Percentiles rank a stretch among this genome's conserved stretches.
phyloP scores from a whole-genome alignment of 305 asterid genomes.

The Fraxinus velutina region DNA sequence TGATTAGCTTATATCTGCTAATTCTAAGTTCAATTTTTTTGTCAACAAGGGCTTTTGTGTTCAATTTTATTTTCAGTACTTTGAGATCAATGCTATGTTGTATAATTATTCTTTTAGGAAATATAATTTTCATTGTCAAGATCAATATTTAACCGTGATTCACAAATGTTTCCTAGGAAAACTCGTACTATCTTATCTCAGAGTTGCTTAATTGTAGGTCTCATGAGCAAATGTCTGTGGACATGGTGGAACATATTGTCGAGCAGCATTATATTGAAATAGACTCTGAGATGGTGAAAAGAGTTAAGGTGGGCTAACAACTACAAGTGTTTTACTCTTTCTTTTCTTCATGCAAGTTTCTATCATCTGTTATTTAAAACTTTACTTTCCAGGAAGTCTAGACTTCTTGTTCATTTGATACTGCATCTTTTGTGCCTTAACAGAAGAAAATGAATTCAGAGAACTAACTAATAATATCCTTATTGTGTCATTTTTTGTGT shows the following conservation, averaged over 20 bases:
- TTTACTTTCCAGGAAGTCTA: background rate
- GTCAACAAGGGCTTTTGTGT: background rate
- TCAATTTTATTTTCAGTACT: background rate
- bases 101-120: background rate
- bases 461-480: background rate
- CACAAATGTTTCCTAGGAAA: constrained; percentile 3
- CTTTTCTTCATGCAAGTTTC: background rate
- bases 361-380: background rate
- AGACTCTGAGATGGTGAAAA: constrained; percentile 46
- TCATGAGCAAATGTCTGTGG: constrained; percentile 82
- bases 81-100: background rate
- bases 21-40: background rate
- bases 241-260: constrained; percentile 75
- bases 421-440: background rate
- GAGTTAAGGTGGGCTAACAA: constrained; percentile 60
- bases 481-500: background rate
- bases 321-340: background rate
- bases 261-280: constrained; percentile 75
- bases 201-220: constrained; percentile 52
- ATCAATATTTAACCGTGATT: background rate
- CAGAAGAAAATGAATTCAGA: background rate
- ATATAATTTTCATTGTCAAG: background rate
- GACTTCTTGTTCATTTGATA: background rate
- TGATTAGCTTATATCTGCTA: constrained; percentile 4
- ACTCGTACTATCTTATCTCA: constrained; percentile 1